Evolutionary conservation across 805 yeast species (phyloP).

Genomic region (Wickerhamiella slavikovae): DNA sequence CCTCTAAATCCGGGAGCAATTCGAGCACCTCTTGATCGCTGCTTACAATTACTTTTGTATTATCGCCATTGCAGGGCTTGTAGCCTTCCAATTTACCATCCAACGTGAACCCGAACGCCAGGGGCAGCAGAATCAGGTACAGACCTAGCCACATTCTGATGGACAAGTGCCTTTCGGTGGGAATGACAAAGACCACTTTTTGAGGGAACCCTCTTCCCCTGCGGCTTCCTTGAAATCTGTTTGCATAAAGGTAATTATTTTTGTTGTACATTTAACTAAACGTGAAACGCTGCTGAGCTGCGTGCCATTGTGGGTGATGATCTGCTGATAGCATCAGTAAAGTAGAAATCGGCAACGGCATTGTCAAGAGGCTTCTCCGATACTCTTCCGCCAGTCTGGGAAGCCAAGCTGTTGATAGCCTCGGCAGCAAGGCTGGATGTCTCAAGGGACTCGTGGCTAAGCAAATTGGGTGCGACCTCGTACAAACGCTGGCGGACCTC

Average conservation of each 20-base stretch:
- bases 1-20: too few relatives aligned
- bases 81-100: too few relatives aligned
- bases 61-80: too few relatives aligned
- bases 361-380: slow-evolving; percentile 37
- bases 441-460: slow-evolving; percentile 57
- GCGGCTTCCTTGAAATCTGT: too few relatives aligned
- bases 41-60: too few relatives aligned
- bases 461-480: slow-evolving; percentile 63
- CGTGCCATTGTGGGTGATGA: slow-evolving; percentile 81
- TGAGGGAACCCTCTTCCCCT: too few relatives aligned
- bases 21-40: too few relatives aligned
- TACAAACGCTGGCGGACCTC: slow-evolving; percentile 48
- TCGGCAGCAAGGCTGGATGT: slow-evolving; percentile 38
- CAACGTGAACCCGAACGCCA: too few relatives aligned
- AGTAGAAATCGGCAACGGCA: slow-evolving; percentile 67
- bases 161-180: too few relatives aligned
- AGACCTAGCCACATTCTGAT: too few relatives aligned
- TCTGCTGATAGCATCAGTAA: slow-evolving; percentile 74
- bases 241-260: background rate
- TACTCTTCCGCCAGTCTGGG: slow-evolving; percentile 19
- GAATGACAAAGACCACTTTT: too few relatives aligned
- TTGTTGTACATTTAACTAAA: slow-evolving; percentile 2
- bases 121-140: too few relatives aligned
- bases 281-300: slow-evolving; percentile 39
- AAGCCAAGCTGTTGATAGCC: slow-evolving; percentile 23